A percentile compares a stretch with the other conserved stretches of the same genome.
Conservation (phyloP, 495 filamentous ascomycete genomes). For the Trichoderma orchidacearum region DNA sequence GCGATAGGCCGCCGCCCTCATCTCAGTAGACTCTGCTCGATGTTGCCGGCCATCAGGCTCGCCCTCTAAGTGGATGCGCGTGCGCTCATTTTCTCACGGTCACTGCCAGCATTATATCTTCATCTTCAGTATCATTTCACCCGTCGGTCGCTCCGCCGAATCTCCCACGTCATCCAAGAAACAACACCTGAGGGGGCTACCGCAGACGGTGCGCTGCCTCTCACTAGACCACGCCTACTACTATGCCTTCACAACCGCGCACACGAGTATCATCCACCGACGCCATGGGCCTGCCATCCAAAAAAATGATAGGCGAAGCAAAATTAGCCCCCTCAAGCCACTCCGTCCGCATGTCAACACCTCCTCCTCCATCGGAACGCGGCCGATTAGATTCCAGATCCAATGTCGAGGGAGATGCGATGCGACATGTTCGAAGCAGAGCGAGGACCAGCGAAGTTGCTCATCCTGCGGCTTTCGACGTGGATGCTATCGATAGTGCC, state of each 20-base stretch:
- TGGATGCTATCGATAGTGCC: conserved; percentile 20
- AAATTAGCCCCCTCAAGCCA: background rate
- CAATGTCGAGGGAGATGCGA: conserved; percentile 10
- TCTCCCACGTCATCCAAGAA: background rate
- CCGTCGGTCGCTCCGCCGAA: background rate
- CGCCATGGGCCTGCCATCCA: background rate
- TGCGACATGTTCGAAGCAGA: conserved; percentile 16
- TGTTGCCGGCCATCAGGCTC: background rate
- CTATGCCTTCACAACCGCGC: too few species aligned
- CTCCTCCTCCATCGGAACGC: conserved; percentile 22
- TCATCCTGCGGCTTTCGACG: conserved; percentile 15
- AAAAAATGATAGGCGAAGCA: background rate
- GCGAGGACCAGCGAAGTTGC: conserved; percentile 12
- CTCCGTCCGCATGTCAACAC: conserved; percentile 17
- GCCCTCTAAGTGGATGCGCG: background rate
- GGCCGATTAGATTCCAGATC: conserved; percentile 18
- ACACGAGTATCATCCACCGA: background rate
- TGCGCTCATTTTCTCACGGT: background rate
- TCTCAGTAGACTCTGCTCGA: background rate
- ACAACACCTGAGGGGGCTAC: background rate
- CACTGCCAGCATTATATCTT: background rate
- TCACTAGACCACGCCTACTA: background rate
- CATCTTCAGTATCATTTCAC: background rate
- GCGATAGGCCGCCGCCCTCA: background rate
- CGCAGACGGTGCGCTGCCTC: background rate